Base-by-base conservation (phyloP, 345 rosid genomes). In the Pseudoturritis turrita region DNA sequence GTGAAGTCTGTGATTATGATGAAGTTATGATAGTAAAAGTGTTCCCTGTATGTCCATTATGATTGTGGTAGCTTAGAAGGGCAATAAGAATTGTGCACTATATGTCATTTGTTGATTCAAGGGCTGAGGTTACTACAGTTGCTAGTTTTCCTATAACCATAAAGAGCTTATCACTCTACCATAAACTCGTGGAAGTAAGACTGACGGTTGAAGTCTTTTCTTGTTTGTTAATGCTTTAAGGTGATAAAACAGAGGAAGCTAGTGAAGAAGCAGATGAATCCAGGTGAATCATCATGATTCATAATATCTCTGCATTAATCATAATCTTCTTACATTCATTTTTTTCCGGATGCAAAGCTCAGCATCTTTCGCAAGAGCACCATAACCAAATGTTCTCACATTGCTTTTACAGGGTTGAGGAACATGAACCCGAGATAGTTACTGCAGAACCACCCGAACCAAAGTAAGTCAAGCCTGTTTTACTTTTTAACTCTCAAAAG, bases 161-260 rank as follows among this genome's bases (percentile, higher is more conserved):
- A 39, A 33, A 1, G 52, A 71, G 23, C 10, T 51, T 71, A 18
- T 53, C 41, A 25, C 31, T 62, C 28, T n/a, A 44, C 55, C 26
- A 31, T 22, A 57, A 33, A 11, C 22, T 23, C 15, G 6, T 33
- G 43, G 50, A 49, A 21, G 29, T 40, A 29, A 28, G 46, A 59
- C 41, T 59, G 55, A 58, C 55, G 6, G 13, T 19, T 26, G n/a
- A 0, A 26, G 8, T 45, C 39, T 26, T 29, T 5, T 1, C 5
- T 58, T 46, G 19, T 28, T 43, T 52, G 75, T 53, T 17, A 25
- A 68, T 62, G 58, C 29, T 46, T 11, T 3, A 29, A 86, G 96
- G 87, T 85, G 81, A 66, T 71, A 71, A 77, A 63, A 40, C 22
- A 51, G 74, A 78, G 70, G 85, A 77, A 74, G 80, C 79, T 77